Evolutionary conservation across 768 basidiomycete genomes (phyloP), one percentile per base, ranked within the genome.

Genomic region (Infundibulicybe gibba): DNA sequence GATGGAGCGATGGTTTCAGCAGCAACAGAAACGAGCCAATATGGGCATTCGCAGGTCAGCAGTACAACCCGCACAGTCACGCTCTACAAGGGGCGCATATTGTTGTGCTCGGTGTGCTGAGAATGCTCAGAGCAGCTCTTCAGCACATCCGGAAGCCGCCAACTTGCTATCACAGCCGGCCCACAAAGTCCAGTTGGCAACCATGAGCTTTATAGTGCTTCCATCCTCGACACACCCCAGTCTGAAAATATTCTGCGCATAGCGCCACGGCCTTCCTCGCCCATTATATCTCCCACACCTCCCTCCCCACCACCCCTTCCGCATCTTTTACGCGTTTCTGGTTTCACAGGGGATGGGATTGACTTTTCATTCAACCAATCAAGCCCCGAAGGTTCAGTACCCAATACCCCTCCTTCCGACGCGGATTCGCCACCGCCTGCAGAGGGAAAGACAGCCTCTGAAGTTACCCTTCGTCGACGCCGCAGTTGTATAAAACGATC

Each of bases 1-100:
- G 62, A 85, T 89, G 79, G 86, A 89, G 56, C 80, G 79, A 48
- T 89, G 87, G 87, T 78, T 85, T 55, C 71, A 77, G 48, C 69
- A 75, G 25, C 78, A 83, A 45, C 74, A 77, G 42, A 71, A 70
- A 51, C 70, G 70, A 31, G 62, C 63, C 14, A 63, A 63, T 8
- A 55, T 61, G 13, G 25, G 56, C 16, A 54, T 63, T 37, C 59
- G 52, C 44, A 43, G 32, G 31, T 38, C 51, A 19, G 40, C 45
- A 6, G 19, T 34, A 35, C 50, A 47, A 45, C 31, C 49, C 48
- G 32, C 50, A 49, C 48, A 40, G n/a, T 20, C 40, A 20, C 40
- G 44, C 32, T 25, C 25, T 8, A 8, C 25, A 8, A 25, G 8
- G 8, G 44, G 43, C 45, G 49, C 52, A 14, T 57, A 54, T 43